Conservation (phyloP, 805 yeast species). For the Metahyphopichia silvanorum region DNA sequence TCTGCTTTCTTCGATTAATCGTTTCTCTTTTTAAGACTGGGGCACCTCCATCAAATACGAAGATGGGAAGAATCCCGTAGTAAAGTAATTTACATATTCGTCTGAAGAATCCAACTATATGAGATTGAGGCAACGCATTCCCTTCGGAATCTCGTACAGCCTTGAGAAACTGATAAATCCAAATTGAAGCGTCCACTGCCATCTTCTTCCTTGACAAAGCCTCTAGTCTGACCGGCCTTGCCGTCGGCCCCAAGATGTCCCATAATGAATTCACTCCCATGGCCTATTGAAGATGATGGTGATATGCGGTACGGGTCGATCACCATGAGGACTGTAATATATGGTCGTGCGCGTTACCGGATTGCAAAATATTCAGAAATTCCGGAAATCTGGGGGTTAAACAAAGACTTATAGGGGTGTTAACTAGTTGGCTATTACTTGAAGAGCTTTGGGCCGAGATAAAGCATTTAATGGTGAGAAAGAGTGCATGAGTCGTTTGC, state of each 20-base stretch:
- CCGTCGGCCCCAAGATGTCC: conserved; percentile 87
- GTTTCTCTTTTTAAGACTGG: conserved; percentile 80
- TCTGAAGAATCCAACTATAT: conserved; percentile 92
- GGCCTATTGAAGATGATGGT: neutral
- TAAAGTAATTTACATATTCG: conserved; percentile 86
- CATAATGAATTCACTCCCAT: conserved; percentile 98
- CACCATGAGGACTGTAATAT: too few relatives aligned
- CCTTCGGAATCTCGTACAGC: conserved; percentile 91
- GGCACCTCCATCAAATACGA: conserved; percentile 95
- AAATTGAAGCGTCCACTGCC: conserved; percentile 97
- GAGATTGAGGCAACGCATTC: conserved; percentile 70
- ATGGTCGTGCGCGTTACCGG: too few relatives aligned
- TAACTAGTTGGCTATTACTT: too few relatives aligned
- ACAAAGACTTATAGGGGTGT: too few relatives aligned
- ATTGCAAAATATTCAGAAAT: too few relatives aligned
- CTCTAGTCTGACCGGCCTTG: conserved; percentile 86
- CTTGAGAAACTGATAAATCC: conserved; percentile 96
- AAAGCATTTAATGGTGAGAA: too few relatives aligned
- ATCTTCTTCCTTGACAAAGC: conserved; percentile 71
- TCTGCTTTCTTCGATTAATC: conserved; percentile 65
- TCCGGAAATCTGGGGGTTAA: too few relatives aligned
- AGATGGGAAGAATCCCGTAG: conserved; percentile 84
- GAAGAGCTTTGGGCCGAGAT: too few relatives aligned
- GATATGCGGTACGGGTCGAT: neutral
- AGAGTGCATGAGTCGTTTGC: too few relatives aligned